phyloP scores from a whole-genome alignment of 352 stramenopile genomes.

The Discostella stelligera region DNA sequence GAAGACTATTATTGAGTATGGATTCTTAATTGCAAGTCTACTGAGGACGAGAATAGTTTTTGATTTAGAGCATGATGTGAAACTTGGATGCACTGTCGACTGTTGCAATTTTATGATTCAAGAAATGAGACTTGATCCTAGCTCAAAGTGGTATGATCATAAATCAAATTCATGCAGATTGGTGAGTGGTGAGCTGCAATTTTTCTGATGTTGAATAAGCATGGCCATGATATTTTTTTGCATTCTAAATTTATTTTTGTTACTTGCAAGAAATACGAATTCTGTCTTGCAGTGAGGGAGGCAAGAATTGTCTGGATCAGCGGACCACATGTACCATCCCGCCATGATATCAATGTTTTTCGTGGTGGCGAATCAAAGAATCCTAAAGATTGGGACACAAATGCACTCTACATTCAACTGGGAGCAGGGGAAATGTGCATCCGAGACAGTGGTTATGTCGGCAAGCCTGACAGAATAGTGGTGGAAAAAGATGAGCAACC shows the following conservation, averaged over 20 bases:
- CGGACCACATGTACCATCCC: conserved; percentile 14
- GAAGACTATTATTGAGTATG: conserved; percentile 6
- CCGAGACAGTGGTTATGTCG: conserved; percentile 21
- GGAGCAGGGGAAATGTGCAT: neutral
- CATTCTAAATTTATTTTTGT: neutral
- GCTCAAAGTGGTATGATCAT: neutral
- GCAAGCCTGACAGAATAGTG: conserved; percentile 17
- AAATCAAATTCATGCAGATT: no score
- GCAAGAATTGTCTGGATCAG: conserved; percentile 14
- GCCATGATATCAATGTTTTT: conserved; percentile 22
- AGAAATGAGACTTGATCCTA: conserved; percentile 21
- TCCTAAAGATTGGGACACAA: conserved; percentile 13
- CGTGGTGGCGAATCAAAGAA: conserved; percentile 2
- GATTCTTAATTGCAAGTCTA: neutral
- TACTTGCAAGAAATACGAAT: conserved; percentile 17
- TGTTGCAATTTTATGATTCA: conserved; percentile 9
- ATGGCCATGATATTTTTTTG: neutral
- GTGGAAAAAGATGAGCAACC: conserved; percentile 21
- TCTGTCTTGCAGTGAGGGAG: conserved; percentile 4
- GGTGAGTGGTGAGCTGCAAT: neutral
- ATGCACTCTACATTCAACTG: conserved; percentile 18
- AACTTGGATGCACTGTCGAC: conserved; percentile 1
- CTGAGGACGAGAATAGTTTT: neutral
- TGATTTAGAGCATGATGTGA: neutral
- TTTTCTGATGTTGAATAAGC: neutral